A percentile compares a stretch with the other conserved stretches of the same genome.
phyloP scores from a whole-genome alignment of 2,329 filamentous ascomycete species.

The Talaromyces sp. region DNA sequence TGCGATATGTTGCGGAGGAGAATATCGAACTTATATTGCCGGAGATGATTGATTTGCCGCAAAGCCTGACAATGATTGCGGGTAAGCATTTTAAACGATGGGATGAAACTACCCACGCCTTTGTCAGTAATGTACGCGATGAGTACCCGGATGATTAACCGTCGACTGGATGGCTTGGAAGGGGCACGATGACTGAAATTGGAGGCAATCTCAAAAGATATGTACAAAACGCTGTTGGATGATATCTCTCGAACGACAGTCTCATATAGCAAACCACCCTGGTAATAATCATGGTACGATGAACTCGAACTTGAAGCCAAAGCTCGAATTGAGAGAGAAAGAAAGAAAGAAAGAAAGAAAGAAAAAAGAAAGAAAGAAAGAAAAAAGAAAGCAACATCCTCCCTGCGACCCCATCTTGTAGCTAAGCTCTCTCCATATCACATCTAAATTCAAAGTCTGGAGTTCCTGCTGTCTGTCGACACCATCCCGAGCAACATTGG shows the following conservation, averaged over 20 bases:
- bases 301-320: too few species aligned
- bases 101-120: conserved; percentile 66
- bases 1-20: conserved; percentile 77
- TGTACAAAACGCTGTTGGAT: too few species aligned
- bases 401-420: too few species aligned
- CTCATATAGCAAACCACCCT: too few species aligned
- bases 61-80: conserved; percentile 64
- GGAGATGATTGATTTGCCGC: conserved; percentile 55
- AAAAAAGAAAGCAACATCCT: too few species aligned
- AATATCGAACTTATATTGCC: conserved; percentile 69
- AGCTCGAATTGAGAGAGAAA: too few species aligned
- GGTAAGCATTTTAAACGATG: conserved; percentile 90
- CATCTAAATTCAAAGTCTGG: not conserved
- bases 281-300: too few species aligned
- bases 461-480: not conserved
- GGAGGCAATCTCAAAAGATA: not conserved
- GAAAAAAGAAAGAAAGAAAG: too few species aligned
- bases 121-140: conserved; percentile 81
- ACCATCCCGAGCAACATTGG: conserved; percentile 2
- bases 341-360: too few species aligned
- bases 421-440: too few species aligned
- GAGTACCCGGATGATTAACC: conserved; percentile 81
- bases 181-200: not conserved
- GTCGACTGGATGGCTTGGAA: not conserved
- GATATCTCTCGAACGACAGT: too few species aligned